Base-by-base conservation (phyloP, 257 asterid genomes). In the Fraxinus quadrangulata region DNA sequence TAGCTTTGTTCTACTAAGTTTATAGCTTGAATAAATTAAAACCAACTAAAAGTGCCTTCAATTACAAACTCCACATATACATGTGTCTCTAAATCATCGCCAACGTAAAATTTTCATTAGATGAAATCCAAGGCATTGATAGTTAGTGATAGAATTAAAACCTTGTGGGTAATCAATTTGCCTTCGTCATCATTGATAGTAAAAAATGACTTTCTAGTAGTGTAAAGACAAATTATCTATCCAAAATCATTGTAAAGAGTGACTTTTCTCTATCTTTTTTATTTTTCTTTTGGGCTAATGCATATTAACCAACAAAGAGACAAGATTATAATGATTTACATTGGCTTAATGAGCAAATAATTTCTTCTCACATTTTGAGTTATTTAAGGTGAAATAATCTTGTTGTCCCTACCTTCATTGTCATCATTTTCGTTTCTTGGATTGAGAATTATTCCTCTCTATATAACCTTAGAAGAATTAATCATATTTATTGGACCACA, bases 401-500 rank as follows among this genome's bases (percentile, higher is more conserved):
- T 59, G 21, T 2, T 28, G 67, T 21, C 67, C 67, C 56, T 19
- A 24, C 17, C 33, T 23, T 63, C 17, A 11, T 63, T 26, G 3
- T 63, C 69, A 24, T 63, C 69, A 19, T 17, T 63, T 63, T 23
- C 51, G 26, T 47, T 45, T 47, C 36, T 67, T 28, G 66, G 73
- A 40, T 63, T 26, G 40, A 51, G 28, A 36, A 0, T 63, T 37
- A 68, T 30, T 61, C 47, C 16, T 40, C 49, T 40, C 14, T 40
- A 75, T 59, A 59, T 59, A 7, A 59, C 19, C 34, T 23, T 63
- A n/a, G 34, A 63, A 63, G 69, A 23, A 63, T 24, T 63, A 63
- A 63, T 63, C 19, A 21, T 24, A 63, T 23, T 26, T 63, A 63
- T 40, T 63, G 69, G 69, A 63, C 69, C 69, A 63, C 69, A 63